Percentiles rank a stretch among this genome's conserved stretches.
Evolutionary conservation across 2,329 filamentous ascomycete species (phyloP).

Genomic region (Fusarium sublunatum): DNA sequence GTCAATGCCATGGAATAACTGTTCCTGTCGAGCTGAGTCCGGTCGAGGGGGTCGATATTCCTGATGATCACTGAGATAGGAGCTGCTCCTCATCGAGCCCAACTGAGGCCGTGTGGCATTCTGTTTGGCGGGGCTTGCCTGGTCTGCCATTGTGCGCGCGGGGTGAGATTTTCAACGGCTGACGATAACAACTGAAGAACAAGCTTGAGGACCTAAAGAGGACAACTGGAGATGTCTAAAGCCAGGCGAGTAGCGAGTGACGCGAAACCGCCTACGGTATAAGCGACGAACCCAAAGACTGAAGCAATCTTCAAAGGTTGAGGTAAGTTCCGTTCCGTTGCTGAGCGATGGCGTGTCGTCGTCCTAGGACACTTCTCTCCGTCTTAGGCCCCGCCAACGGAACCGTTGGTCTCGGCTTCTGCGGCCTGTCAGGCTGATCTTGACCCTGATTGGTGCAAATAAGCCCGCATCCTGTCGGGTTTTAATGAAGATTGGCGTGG

Average conservation of each 20-base stretch:
- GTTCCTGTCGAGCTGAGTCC: slow-evolving; percentile 64
- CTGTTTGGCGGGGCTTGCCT: slow-evolving; percentile 48
- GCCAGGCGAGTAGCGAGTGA: neutral
- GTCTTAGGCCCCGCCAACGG: slow-evolving; percentile 36
- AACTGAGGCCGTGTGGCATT: slow-evolving; percentile 60
- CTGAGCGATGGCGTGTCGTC: slow-evolving; percentile 24
- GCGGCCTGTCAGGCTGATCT: slow-evolving; percentile 31
- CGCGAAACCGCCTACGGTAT: slow-evolving; percentile 4
- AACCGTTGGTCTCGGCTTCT: slow-evolving; percentile 32
- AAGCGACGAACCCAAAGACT: slow-evolving; percentile 25
- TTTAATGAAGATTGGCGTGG: slow-evolving; percentile 2
- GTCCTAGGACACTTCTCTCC: slow-evolving; percentile 35
- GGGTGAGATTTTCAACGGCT: slow-evolving; percentile 32
- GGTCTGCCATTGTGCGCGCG: slow-evolving; percentile 50
- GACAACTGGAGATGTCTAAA: slow-evolving; percentile 11
- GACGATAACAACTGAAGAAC: slow-evolving; percentile 6
- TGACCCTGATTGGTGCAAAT: slow-evolving; percentile 37
- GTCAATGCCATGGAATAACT: slow-evolving; percentile 67
- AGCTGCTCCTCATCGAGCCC: slow-evolving; percentile 67
- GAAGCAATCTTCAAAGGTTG: slow-evolving; percentile 34
- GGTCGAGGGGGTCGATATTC: slow-evolving; percentile 68
- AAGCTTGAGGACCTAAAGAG: slow-evolving; percentile 5
- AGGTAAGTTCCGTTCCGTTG: slow-evolving; percentile 10
- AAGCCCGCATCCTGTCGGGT: slow-evolving; percentile 9
- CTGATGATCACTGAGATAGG: slow-evolving; percentile 71